Percentiles rank a stretch among this genome's conserved stretches.
Evolutionary conservation across 164 flowering plant genomes (phyloP).

Genomic region (Berberis thunbergii): DNA sequence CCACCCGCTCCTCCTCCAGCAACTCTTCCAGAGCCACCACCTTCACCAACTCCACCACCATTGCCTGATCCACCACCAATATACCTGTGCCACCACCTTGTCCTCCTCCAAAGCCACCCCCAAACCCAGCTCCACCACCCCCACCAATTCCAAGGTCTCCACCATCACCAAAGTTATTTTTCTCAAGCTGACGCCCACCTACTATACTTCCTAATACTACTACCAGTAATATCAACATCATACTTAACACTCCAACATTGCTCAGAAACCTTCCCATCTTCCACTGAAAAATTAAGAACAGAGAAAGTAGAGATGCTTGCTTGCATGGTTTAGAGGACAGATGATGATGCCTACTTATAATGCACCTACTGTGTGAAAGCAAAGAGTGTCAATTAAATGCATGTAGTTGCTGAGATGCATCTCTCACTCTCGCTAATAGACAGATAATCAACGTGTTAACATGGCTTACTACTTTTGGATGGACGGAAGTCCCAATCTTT

Average conservation of each 20-base stretch:
- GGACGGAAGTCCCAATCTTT: not conserved
- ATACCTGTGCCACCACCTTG: not conserved
- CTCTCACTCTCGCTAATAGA: not conserved
- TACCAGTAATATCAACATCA: constrained; percentile 6
- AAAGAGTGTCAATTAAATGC: not conserved
- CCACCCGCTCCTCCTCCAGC: constrained; percentile 15
- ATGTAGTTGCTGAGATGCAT: not conserved
- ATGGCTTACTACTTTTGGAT: not conserved
- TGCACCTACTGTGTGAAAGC: not conserved
- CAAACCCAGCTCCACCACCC: constrained; percentile 12
- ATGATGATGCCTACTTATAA: not conserved
- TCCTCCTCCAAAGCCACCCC: constrained; percentile 13
- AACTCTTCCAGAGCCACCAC: not conserved
- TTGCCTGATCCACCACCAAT: constrained; percentile 11
- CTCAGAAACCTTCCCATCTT: constrained; percentile 12
- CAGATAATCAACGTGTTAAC: not conserved
- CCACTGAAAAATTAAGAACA: not conserved
- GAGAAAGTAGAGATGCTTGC: not conserved
- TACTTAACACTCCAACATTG: constrained; percentile 5
- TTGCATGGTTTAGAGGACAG: not conserved
- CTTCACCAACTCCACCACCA: constrained; percentile 11
- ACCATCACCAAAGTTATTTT: constrained; percentile 15
- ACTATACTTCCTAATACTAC: constrained; percentile 7
- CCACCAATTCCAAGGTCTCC: constrained; percentile 15
- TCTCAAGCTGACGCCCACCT: constrained; percentile 8